These are phyloP conservation scores for Sarcocystis neurona DNA, from an alignment of 169 alveolate genomes.

Conservation along the genomic window DNA sequence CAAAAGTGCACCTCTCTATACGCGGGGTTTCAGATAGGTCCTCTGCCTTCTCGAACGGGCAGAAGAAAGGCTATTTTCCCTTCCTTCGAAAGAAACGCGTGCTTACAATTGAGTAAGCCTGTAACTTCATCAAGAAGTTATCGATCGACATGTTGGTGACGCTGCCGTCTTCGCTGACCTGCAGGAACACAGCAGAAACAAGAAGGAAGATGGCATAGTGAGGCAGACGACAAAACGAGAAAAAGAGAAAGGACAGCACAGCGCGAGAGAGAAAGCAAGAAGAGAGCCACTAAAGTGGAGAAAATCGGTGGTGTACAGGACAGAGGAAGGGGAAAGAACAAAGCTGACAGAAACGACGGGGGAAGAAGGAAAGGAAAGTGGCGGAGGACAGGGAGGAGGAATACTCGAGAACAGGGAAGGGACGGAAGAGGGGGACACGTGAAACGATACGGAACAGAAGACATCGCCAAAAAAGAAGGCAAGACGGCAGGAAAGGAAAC, in stretches of 20 bases:
- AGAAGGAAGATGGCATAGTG: neutral
- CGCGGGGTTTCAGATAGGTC: no score
- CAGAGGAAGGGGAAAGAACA: neutral
- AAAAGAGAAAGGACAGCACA: neutral
- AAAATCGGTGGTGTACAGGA: no score
- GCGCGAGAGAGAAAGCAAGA: neutral
- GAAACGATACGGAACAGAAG: no score
- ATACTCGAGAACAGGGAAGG: no score
- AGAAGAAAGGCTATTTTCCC: no score
- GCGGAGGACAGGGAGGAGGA: no score
- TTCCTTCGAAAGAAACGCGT: neutral
- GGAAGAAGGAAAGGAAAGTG: neutral
- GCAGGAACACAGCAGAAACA: neutral
- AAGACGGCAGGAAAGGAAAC: no score
- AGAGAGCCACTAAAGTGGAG: neutral
- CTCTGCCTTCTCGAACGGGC: no score
- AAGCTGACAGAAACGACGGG: neutral
- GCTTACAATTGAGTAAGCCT: slow-evolving; percentile 20
- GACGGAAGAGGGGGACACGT: no score
- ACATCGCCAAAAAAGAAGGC: no score
- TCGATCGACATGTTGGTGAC: neutral
- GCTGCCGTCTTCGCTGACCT: slow-evolving; percentile 34
- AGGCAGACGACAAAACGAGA: neutral
- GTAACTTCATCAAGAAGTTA: slow-evolving; percentile 23
- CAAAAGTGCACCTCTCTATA: no score